phyloP scores from a whole-genome alignment of 306 rosid species.

The Fagus sylvatica region DNA sequence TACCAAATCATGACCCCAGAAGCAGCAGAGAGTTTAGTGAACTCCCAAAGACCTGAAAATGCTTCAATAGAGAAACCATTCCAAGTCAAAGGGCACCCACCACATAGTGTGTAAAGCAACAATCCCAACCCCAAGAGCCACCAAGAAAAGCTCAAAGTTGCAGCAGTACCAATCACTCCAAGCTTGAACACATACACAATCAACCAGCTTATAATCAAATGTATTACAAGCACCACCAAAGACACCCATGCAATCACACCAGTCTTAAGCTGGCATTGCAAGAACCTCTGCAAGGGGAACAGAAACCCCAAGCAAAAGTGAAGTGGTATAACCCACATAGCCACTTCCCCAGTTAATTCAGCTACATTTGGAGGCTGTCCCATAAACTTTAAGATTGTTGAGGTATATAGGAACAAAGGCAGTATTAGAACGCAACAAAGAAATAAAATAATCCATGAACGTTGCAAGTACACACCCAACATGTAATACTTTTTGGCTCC shows the following conservation, averaged over 20 bases:
- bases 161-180: slow-evolving; percentile 64
- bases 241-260: slow-evolving; percentile 52
- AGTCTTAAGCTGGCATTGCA: slow-evolving; percentile 63
- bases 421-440: slow-evolving; percentile 52
- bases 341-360: slow-evolving; percentile 10
- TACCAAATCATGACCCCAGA: slow-evolving; percentile 88
- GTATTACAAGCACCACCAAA: slow-evolving; percentile 39
- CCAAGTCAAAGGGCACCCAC: slow-evolving; percentile 78
- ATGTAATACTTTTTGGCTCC: slow-evolving; percentile 75
- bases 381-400: slow-evolving; percentile 17
- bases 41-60: slow-evolving; percentile 81
- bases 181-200: slow-evolving; percentile 47
- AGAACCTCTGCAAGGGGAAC: slow-evolving; percentile 62
- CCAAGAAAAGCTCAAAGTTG: slow-evolving; percentile 62
- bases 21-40: slow-evolving; percentile 63
- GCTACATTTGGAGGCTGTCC: slow-evolving; percentile 20
- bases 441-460: slow-evolving; percentile 74
- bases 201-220: slow-evolving; percentile 59
- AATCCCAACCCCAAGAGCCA: slow-evolving; percentile 57
- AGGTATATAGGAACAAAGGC: slow-evolving; percentile 35
- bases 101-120: slow-evolving; percentile 39
- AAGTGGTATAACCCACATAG: slow-evolving; percentile 58
- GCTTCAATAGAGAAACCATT: slow-evolving; percentile 70
- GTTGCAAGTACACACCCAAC: slow-evolving; percentile 82
- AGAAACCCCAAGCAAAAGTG: slow-evolving; percentile 67